Base-by-base conservation (phyloP, 2,329 filamentous ascomycete species). In the Amauroascus niger region DNA sequence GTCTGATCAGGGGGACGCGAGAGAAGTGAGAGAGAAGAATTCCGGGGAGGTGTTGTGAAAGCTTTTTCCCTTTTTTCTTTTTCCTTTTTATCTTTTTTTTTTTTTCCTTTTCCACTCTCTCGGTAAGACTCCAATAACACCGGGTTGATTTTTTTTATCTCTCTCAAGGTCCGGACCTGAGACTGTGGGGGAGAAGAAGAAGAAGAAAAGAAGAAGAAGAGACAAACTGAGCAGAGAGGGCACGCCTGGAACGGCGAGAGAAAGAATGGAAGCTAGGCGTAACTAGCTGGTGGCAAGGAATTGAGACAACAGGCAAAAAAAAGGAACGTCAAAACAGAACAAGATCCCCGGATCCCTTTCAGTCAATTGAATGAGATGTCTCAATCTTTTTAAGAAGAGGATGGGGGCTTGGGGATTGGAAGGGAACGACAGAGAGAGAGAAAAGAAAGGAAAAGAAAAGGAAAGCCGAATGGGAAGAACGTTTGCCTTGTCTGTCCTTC, bases 261-360 rank as follows among this genome's bases (percentile, higher is more conserved):
- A 39, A 49, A 37, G 6, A n/a, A 33, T n/a, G n/a, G 24, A 37
- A 48, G 45, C 45, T 22, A 37, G 22, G 16, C 33, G 13, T 9
- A n/a, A 14, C 6, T 35, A 41, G 39, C 39, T 43, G 32, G 48
- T 41, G 48, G 48, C 24, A 22, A 43, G 39, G 35, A 49, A 49
- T 49, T 49, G 46, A 49, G 46, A 26, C 37, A 50, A 35, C 41
- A 39, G 14, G 26, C n/a, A n/a, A n/a, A n/a, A n/a, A n/a, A 43
- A 41, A 43, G n/a, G 48, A 50, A 43, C 28, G 48, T 43, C 14
- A 32, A 30, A 50, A 9, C n/a, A 22, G n/a, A 32, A 32, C 11
- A 45, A 49, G 46, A 49, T 16, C 22, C 40, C 22, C 33, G 41
- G 47, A 49, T 39, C 47, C 47, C 28, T 35, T 22, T 26, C 46